Conservation (phyloP, 2,329 filamentous ascomycete genomes). For the Neofusicoccum laricinum region DNA sequence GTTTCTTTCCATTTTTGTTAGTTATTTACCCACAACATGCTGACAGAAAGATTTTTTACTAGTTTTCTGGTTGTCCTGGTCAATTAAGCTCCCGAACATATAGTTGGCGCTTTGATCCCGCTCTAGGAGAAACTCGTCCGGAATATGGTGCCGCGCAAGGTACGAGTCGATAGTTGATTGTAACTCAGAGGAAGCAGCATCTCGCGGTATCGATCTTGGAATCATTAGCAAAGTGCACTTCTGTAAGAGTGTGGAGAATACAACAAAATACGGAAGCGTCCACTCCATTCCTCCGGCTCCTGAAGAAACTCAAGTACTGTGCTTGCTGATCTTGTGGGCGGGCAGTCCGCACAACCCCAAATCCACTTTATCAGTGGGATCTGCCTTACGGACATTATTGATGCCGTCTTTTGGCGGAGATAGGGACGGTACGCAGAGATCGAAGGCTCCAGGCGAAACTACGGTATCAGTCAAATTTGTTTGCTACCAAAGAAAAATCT, state of each 20-base stretch:
- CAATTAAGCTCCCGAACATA: neutral
- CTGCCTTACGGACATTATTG: neutral
- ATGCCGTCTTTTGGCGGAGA: neutral
- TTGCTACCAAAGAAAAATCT: too few relatives aligned
- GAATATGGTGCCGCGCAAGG: neutral
- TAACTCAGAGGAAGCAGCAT: neutral
- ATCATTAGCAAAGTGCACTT: neutral
- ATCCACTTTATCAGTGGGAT: neutral
- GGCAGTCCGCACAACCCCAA: neutral
- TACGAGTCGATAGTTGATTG: neutral
- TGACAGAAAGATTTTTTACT: neutral
- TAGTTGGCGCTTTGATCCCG: neutral
- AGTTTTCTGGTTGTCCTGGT: neutral
- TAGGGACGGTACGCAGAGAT: too few relatives aligned
- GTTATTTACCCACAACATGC: neutral
- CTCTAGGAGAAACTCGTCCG: neutral
- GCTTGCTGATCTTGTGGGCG: neutral
- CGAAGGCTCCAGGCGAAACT: too few relatives aligned
- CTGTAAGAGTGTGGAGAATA: neutral
- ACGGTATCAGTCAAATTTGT: too few relatives aligned
- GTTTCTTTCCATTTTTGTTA: neutral
- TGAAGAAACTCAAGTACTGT: neutral
- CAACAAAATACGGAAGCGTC: neutral
- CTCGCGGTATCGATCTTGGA: neutral
- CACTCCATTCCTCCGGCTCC: neutral